A percentile compares a stretch with the other conserved stretches of the same genome.
These are phyloP conservation scores for Ascochyta viciae-villosae DNA, from an alignment of 2,329 filamentous ascomycete genomes.

Conservation along the genomic window DNA sequence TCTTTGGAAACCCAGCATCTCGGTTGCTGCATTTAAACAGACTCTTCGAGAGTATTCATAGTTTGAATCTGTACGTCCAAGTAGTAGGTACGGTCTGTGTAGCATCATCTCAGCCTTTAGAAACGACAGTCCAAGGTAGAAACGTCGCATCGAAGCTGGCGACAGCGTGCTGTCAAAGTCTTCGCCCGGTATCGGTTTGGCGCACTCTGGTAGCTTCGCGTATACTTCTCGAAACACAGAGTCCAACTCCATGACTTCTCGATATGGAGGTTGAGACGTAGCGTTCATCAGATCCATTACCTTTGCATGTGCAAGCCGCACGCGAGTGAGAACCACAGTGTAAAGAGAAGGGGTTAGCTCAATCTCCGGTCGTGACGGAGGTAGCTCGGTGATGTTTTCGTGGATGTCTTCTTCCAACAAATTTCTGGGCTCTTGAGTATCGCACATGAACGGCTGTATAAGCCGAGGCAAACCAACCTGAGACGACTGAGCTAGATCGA, in stretches of 20 bases:
- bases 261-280: slow-evolving; percentile 36
- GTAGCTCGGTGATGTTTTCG: slow-evolving; percentile 44
- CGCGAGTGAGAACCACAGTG: slow-evolving; percentile 32
- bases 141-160: slow-evolving; percentile 32
- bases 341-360: slow-evolving; percentile 39
- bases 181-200: slow-evolving; percentile 22
- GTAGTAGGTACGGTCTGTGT: slow-evolving; percentile 47
- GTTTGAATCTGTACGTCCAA: slow-evolving; percentile 44
- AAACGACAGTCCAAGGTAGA: slow-evolving; percentile 43
- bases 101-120: slow-evolving; percentile 45
- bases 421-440: slow-evolving; percentile 51
- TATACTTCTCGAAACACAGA: slow-evolving; percentile 30
- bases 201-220: slow-evolving; percentile 27
- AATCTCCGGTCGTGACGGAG: slow-evolving; percentile 36
- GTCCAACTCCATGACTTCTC: slow-evolving; percentile 39
- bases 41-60: slow-evolving; percentile 52
- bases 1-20: slow-evolving; percentile 54
- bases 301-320: slow-evolving; percentile 34
- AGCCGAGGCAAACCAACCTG: slow-evolving; percentile 51
- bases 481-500: slow-evolving; percentile 50
- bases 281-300: slow-evolving; percentile 40
- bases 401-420: slow-evolving; percentile 52
- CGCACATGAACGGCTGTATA: slow-evolving; percentile 47
- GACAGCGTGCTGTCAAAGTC: slow-evolving; percentile 21
- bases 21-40: slow-evolving; percentile 56